A percentile compares a stretch with the other conserved stretches of the same genome.
Evolutionary conservation across 1,139 yeast genomes (phyloP).

Genomic region (Candida freyschussii): DNA sequence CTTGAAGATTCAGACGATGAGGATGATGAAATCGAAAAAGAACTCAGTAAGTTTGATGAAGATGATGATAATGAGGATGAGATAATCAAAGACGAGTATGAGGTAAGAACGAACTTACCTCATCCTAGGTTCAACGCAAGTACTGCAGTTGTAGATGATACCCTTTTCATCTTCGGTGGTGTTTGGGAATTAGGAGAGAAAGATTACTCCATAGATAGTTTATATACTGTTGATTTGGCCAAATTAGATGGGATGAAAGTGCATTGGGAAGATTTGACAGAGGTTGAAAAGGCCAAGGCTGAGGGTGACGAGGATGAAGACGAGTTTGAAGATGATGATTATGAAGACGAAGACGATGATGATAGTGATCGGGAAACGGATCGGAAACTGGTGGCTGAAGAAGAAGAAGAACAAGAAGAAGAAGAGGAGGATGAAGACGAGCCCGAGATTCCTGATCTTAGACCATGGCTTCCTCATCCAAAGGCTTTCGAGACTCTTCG

Average conservation of each 20-base stretch:
- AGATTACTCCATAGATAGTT: slow-evolving; percentile 78
- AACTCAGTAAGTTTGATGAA: slow-evolving; percentile 32
- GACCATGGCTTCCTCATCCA: slow-evolving; percentile 98
- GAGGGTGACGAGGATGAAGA: slow-evolving; percentile 54
- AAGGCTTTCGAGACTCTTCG: slow-evolving; percentile 87
- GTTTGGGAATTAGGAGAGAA: slow-evolving; percentile 83
- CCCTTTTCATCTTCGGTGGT: slow-evolving; percentile 86
- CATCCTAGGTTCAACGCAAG: slow-evolving; percentile 88
- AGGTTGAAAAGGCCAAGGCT: slow-evolving; percentile 51
- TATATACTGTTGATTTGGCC: slow-evolving; percentile 81
- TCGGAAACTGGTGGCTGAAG: slow-evolving; percentile 43
- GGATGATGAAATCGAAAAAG: slow-evolving; percentile 38
- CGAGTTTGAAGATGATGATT: slow-evolving; percentile 64
- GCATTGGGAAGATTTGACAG: slow-evolving; percentile 80
- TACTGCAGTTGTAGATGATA: slow-evolving; percentile 81
- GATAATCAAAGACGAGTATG: slow-evolving; percentile 43
- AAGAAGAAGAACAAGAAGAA: slow-evolving; percentile 55
- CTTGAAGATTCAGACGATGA: slow-evolving; percentile 56
- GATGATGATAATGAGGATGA: slow-evolving; percentile 36
- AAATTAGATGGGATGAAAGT: slow-evolving; percentile 85
- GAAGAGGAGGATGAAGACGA: slow-evolving; percentile 57
- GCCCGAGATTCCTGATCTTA: slow-evolving; percentile 77
- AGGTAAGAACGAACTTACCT: slow-evolving; percentile 60
- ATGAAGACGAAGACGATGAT: slow-evolving; percentile 55
- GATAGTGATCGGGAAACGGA: slow-evolving; percentile 49